These are phyloP conservation scores for Cyberlindnera mycetangii DNA, from an alignment of 805 yeast genomes.

Conservation along the genomic window DNA sequence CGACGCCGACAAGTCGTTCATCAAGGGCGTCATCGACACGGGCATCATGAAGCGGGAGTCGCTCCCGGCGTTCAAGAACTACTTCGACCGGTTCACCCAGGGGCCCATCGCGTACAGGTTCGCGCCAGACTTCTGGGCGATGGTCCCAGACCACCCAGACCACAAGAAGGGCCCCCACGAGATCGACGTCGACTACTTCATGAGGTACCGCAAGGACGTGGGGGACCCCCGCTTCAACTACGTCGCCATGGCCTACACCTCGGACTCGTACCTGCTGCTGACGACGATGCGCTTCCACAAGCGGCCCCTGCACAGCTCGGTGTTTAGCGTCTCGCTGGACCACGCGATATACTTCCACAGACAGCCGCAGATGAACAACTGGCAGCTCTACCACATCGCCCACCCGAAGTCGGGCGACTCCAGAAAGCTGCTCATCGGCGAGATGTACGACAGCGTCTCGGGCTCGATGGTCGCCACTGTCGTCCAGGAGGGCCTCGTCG, in stretches of 20 bases:
- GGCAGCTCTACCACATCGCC: conserved; percentile 48
- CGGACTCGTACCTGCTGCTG: conserved; percentile 55
- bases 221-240: conserved; percentile 40
- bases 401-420: conserved; percentile 49
- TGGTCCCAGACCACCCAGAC: conserved; percentile 18
- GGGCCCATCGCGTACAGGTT: conserved; percentile 34
- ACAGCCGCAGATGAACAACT: conserved; percentile 43
- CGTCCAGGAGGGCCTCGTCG: conserved; percentile 61
- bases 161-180: conserved; percentile 20
- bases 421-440: conserved; percentile 55
- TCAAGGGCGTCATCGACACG: conserved; percentile 14
- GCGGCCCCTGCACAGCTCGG: conserved; percentile 42
- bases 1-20: conserved; percentile 15
- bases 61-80: conserved; percentile 5
- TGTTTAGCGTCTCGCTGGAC: conserved; percentile 59
- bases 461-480: conserved; percentile 54
- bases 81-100: conserved; percentile 32
- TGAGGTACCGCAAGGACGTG: conserved; percentile 17
- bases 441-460: conserved; percentile 39
- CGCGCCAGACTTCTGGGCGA: conserved; percentile 34
- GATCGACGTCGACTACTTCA: conserved; percentile 16
- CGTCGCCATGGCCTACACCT: conserved; percentile 55
- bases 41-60: conserved; percentile 14
- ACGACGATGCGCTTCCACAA: conserved; percentile 51
- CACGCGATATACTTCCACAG: conserved; percentile 67